A percentile compares a stretch with the other conserved stretches of the same genome.
These are phyloP conservation scores for Candida incommunis DNA, from an alignment of 805 yeast genomes.

Conservation along the genomic window DNA sequence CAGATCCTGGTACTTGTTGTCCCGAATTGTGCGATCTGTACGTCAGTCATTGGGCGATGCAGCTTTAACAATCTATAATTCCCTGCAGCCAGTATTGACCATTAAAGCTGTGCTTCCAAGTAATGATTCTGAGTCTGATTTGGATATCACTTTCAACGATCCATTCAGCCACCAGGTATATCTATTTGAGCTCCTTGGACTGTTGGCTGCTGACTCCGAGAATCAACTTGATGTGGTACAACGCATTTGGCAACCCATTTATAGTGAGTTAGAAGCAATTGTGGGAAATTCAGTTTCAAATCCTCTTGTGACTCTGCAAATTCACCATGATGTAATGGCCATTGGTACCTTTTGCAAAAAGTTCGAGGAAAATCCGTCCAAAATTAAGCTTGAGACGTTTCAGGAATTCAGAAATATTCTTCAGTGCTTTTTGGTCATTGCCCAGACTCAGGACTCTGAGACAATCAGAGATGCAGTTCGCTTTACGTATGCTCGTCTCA, in stretches of 20 bases:
- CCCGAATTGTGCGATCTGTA: conserved; percentile 65
- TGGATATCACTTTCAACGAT: conserved; percentile 36
- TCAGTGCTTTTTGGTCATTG: conserved; percentile 46
- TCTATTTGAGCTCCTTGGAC: conserved; percentile 75
- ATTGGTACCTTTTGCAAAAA: conserved; percentile 51
- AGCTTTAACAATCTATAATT: conserved; percentile 43
- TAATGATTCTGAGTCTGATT: conserved; percentile 17
- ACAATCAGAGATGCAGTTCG: conserved; percentile 73
- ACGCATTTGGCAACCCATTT: conserved; percentile 59
- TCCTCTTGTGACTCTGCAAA: conserved; percentile 32
- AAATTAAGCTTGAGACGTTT: conserved; percentile 23
- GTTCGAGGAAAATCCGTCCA: neutral
- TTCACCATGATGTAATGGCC: conserved; percentile 78
- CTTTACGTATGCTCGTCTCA: conserved; percentile 75
- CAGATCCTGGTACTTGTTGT: conserved; percentile 84
- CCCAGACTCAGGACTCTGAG: neutral
- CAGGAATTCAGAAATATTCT: conserved; percentile 49
- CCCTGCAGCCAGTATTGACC: conserved; percentile 44
- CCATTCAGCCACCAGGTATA: conserved; percentile 67
- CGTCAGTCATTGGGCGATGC: conserved; percentile 44
- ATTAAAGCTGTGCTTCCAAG: conserved; percentile 44
- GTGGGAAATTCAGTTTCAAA: conserved; percentile 19
- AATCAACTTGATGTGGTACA: conserved; percentile 37
- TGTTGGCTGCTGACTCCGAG: conserved; percentile 45
- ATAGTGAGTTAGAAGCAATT: conserved; percentile 46